A percentile compares a stretch with the other conserved stretches of the same genome.
These are phyloP conservation scores for Nissolia schottii DNA, from an alignment of 306 rosid genomes.

Conservation along the genomic window DNA sequence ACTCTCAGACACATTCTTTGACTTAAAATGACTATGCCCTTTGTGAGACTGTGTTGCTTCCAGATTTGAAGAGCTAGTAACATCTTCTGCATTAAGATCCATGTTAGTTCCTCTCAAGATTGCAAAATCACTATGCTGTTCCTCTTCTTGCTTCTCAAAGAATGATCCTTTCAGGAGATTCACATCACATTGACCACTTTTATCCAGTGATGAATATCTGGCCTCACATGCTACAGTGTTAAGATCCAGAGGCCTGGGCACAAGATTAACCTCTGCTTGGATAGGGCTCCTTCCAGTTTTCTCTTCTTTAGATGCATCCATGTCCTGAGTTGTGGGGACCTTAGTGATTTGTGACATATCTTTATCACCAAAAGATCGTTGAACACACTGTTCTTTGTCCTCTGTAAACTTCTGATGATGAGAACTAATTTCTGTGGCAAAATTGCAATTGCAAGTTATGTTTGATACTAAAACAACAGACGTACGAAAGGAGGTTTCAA, in stretches of 20 bases:
- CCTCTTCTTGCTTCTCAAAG: conserved; percentile 29
- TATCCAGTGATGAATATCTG: conserved; percentile 23
- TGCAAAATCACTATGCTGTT: no score
- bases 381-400: conserved; percentile 35
- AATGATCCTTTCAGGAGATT: conserved; percentile 20
- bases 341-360: conserved; percentile 44
- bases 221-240: conserved; percentile 39
- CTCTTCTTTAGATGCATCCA: conserved; percentile 37
- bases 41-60: no score
- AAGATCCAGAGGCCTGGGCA: conserved; percentile 44
- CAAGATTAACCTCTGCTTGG: conserved; percentile 4
- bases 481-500: neutral
- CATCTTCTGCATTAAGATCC: no score
- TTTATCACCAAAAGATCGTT: conserved; percentile 27
- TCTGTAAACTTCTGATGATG: neutral
- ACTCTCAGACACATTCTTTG: no score
- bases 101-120: no score
- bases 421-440: conserved; percentile 37
- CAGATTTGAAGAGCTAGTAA: no score
- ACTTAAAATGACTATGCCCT: no score
- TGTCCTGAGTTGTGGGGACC: conserved; percentile 32
- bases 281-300: conserved; percentile 21
- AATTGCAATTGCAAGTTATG: conserved; percentile 3
- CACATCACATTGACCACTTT: conserved; percentile 28
- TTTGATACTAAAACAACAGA: neutral